Percentiles rank a stretch among this genome's conserved stretches.
Conservation (phyloP, 2,329 filamentous ascomycete genomes). For the Rutstroemia sp. region DNA sequence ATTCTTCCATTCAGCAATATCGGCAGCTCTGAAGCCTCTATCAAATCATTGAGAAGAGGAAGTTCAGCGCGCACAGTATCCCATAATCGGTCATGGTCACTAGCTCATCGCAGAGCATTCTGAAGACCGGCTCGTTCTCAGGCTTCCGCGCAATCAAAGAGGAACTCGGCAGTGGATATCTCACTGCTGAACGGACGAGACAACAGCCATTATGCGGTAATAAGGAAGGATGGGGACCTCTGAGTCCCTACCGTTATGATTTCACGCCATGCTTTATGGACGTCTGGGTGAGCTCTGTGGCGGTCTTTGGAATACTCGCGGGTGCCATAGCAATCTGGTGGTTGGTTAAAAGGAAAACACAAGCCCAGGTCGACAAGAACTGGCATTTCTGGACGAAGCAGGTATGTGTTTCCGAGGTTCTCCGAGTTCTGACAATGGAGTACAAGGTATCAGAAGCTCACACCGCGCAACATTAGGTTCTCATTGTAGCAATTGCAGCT, state of each 20-base stretch:
- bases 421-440: slow-evolving; percentile 7
- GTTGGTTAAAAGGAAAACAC: slow-evolving; percentile 61
- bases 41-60: slow-evolving; percentile 5
- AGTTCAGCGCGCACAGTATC: slow-evolving; percentile 9
- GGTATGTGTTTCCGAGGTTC: slow-evolving; percentile 41
- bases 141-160: slow-evolving; percentile 44
- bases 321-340: slow-evolving; percentile 76
- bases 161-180: slow-evolving; percentile 51
- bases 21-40: slow-evolving; percentile 12
- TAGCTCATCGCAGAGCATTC: slow-evolving; percentile 19
- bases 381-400: slow-evolving; percentile 93
- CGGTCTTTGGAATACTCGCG: slow-evolving; percentile 69
- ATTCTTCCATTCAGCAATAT: slow-evolving; percentile 1
- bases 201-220: slow-evolving; percentile 77
- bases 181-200: slow-evolving; percentile 36
- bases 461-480: slow-evolving; percentile 33
- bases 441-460: slow-evolving; percentile 4
- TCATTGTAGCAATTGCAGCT: slow-evolving; percentile 49
- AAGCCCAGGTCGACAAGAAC: slow-evolving; percentile 66
- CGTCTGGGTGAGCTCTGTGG: slow-evolving; percentile 74
- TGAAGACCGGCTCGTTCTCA: slow-evolving; percentile 50
- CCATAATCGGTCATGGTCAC: slow-evolving; percentile 15
- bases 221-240: slow-evolving; percentile 87
- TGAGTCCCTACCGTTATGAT: slow-evolving; percentile 83
- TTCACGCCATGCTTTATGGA: slow-evolving; percentile 98